Evolutionary conservation across 345 rosid species (phyloP).

Genomic region (Mercurialis annua): DNA sequence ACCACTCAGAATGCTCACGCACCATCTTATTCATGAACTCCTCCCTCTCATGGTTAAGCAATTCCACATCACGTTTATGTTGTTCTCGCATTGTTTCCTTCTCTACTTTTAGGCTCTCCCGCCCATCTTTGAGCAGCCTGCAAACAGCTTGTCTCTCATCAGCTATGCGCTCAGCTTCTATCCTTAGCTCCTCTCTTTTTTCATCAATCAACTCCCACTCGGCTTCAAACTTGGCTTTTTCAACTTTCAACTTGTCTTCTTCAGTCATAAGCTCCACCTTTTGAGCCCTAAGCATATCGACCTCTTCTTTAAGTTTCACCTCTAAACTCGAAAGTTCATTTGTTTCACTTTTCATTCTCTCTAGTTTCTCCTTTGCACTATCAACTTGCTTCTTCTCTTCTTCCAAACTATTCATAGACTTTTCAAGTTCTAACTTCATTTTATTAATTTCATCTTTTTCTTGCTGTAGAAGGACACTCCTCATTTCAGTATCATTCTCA

Average conservation of each 20-base stretch:
- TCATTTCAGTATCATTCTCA: slow-evolving; percentile 51
- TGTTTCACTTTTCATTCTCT: slow-evolving; percentile 73
- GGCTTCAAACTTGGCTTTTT: slow-evolving; percentile 79
- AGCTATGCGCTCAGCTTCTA: slow-evolving; percentile 52
- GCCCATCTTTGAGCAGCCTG: slow-evolving; percentile 76
- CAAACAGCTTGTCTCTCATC: slow-evolving; percentile 61
- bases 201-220: slow-evolving; percentile 98
- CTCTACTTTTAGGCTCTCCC: slow-evolving; percentile 63
- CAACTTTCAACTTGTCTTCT: slow-evolving; percentile 68
- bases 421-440: slow-evolving; percentile 59
- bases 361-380: slow-evolving; percentile 59
- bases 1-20: slow-evolving; percentile 79
- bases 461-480: slow-evolving; percentile 40
- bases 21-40: slow-evolving; percentile 80
- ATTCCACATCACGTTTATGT: slow-evolving; percentile 55
- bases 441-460: slow-evolving; percentile 59
- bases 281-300: slow-evolving; percentile 75
- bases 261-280: slow-evolving; percentile 70
- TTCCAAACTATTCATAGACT: slow-evolving; percentile 62
- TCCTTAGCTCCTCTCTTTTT: slow-evolving; percentile 68
- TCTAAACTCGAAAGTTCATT: slow-evolving; percentile 69
- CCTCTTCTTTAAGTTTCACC: slow-evolving; percentile 89
- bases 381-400: slow-evolving; percentile 63
- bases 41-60: slow-evolving; percentile 69
- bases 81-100: slow-evolving; percentile 66